phyloP scores from a whole-genome alignment of 169 alveolate species.

The Cryptosporidium baileyi region DNA sequence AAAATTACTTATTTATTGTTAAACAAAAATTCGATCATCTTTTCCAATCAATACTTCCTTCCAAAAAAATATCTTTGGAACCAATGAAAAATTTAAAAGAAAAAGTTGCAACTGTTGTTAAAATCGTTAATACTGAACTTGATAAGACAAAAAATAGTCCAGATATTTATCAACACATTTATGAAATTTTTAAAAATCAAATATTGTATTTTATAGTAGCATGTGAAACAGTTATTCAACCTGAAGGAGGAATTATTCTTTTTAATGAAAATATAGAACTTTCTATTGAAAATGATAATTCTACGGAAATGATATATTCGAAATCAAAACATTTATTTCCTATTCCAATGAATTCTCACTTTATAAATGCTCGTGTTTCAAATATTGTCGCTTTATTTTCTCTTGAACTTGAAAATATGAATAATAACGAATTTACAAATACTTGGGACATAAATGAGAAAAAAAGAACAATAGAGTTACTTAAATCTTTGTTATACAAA shows the following conservation, averaged over 20 bases:
- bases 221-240: constrained; percentile 50
- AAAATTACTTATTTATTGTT: neutral
- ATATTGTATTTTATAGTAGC: constrained; percentile 39
- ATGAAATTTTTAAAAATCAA: constrained; percentile 21
- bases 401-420: constrained; percentile 2
- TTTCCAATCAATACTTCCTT: constrained; percentile 10
- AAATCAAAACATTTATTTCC: neutral
- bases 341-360: constrained; percentile 8
- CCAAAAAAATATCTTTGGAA: neutral
- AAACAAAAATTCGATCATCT: neutral
- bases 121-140: neutral
- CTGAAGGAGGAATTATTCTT: constrained; percentile 46
- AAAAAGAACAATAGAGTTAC: neutral
- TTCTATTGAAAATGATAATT: neutral
- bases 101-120: neutral
- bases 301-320: neutral
- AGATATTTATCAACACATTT: neutral
- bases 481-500: constrained; percentile 35
- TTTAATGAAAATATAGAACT: neutral
- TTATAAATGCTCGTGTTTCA: constrained; percentile 8
- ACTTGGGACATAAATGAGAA: neutral
- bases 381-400: constrained; percentile 4
- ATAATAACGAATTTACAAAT: neutral
- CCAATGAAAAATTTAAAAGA: neutral
- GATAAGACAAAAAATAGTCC: neutral